phyloP scores from a whole-genome alignment of 345 rosid species.

The Euphorbia peplus region DNA sequence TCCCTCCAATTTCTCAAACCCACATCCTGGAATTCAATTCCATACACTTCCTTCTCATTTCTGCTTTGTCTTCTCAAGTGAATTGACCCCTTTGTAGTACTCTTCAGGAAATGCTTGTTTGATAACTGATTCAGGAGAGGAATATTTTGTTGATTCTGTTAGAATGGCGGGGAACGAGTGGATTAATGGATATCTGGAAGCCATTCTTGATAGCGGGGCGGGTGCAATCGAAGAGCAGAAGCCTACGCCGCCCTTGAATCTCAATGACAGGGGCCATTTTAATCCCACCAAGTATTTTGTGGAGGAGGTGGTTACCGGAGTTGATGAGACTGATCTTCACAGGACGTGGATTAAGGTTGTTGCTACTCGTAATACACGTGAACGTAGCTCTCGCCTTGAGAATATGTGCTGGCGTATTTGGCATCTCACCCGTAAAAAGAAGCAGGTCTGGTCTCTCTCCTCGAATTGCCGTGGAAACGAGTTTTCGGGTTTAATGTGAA shows the following conservation, averaged over 20 bases:
- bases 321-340: constrained; percentile 86
- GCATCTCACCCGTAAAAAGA: constrained; percentile 98
- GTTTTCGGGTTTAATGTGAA: too few relatives aligned
- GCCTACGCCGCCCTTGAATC: constrained; percentile 32
- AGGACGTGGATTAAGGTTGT: constrained; percentile 96
- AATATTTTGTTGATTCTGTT: background rate
- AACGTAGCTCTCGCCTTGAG: constrained; percentile 91
- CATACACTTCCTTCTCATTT: background rate
- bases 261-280: constrained; percentile 53
- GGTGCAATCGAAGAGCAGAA: constrained; percentile 57
- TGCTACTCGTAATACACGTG: constrained; percentile 88
- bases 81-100: background rate
- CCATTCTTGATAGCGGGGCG: constrained; percentile 74
- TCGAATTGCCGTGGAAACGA: background rate
- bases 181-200: constrained; percentile 96
- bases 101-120: background rate
- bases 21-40: background rate
- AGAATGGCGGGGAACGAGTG: constrained; percentile 92
- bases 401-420: constrained; percentile 99
- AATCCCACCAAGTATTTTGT: constrained; percentile 89
- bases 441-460: constrained; percentile 46
- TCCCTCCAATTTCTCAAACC: too few relatives aligned
- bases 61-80: too few relatives aligned
- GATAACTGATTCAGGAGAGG: background rate
- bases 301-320: constrained; percentile 90